A percentile compares a stretch with the other conserved stretches of the same genome.
Evolutionary conservation across 176 grass and related monocot species (phyloP).

Genomic region (Aegilops sharonensis): DNA sequence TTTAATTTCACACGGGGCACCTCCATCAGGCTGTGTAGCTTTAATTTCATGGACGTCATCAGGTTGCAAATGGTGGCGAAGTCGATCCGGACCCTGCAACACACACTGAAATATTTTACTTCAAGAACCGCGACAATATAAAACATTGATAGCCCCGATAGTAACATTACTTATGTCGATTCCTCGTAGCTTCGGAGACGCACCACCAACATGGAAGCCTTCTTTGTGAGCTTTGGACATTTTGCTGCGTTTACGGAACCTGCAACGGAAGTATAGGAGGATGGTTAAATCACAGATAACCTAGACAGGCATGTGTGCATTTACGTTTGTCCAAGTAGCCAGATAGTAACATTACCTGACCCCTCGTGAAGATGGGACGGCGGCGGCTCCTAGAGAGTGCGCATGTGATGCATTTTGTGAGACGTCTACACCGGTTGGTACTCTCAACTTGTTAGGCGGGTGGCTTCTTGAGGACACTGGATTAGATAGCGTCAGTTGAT

Average conservation of each 20-base stretch:
- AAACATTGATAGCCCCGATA: too few relatives aligned
- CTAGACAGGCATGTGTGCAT: conserved; percentile 92
- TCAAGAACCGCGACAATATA: not conserved
- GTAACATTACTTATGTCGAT: too few relatives aligned
- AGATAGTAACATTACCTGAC: conserved; percentile 80
- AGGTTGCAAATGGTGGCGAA: conserved; percentile 90
- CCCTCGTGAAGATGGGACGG: not conserved
- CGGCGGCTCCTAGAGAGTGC: too few relatives aligned
- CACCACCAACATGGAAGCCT: conserved; percentile 95
- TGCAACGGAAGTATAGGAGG: conserved; percentile 33
- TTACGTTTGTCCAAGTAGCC: conserved; percentile 48
- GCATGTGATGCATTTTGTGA: too few relatives aligned
- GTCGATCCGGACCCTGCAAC: conserved; percentile 48
- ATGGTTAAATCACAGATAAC: conserved; percentile 41
- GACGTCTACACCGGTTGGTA: too few relatives aligned
- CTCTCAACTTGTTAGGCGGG: too few relatives aligned
- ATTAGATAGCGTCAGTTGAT: too few relatives aligned
- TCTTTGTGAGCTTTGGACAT: conserved; percentile 76
- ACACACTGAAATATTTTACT: not conserved
- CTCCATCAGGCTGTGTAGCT: conserved; percentile 50
- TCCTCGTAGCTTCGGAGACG: conserved; percentile 76
- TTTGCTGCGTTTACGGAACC: conserved; percentile 89
- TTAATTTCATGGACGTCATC: conserved; percentile 72
- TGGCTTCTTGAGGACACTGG: too few relatives aligned
- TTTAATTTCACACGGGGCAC: not conserved